A percentile compares a stretch with the other conserved stretches of the same genome.
These are phyloP conservation scores for Thalassia testudinum DNA, from an alignment of 116 monocot genomes.

Conservation along the genomic window DNA sequence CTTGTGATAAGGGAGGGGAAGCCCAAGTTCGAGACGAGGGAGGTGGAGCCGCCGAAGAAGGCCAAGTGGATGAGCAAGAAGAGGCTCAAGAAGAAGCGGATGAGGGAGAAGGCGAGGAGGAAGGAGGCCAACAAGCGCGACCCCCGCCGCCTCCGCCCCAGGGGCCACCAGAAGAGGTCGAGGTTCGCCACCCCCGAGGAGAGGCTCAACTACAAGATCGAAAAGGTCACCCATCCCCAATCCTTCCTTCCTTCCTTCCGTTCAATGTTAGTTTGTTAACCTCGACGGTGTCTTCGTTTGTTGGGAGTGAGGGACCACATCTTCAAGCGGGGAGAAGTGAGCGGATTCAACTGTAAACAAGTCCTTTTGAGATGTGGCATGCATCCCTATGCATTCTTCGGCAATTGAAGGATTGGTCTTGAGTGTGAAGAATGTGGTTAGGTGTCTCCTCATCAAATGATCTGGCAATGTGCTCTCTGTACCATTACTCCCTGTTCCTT, in stretches of 20 bases:
- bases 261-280: too few relatives aligned
- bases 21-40: conserved; percentile 66
- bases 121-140: conserved; percentile 64
- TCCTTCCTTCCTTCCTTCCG: neutral
- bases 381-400: too few relatives aligned
- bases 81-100: conserved; percentile 73
- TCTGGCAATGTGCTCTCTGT: too few relatives aligned
- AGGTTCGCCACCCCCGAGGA: conserved; percentile 50
- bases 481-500: too few relatives aligned
- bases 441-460: too few relatives aligned
- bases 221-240: conserved; percentile 47
- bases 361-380: too few relatives aligned
- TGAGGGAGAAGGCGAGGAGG: conserved; percentile 75
- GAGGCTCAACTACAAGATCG: conserved; percentile 66
- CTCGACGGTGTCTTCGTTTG: too few relatives aligned
- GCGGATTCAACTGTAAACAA: too few relatives aligned
- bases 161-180: conserved; percentile 52
- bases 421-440: too few relatives aligned
- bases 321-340: too few relatives aligned
- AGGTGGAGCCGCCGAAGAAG: conserved; percentile 45
- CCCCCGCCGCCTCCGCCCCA: conserved; percentile 51
- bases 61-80: conserved; percentile 65
- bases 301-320: too few relatives aligned
- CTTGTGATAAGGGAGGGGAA: conserved; percentile 51
- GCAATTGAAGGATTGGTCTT: too few relatives aligned